Evolutionary conservation across 441 rosid species (phyloP).

Genomic region (Macaranga tanarius): DNA sequence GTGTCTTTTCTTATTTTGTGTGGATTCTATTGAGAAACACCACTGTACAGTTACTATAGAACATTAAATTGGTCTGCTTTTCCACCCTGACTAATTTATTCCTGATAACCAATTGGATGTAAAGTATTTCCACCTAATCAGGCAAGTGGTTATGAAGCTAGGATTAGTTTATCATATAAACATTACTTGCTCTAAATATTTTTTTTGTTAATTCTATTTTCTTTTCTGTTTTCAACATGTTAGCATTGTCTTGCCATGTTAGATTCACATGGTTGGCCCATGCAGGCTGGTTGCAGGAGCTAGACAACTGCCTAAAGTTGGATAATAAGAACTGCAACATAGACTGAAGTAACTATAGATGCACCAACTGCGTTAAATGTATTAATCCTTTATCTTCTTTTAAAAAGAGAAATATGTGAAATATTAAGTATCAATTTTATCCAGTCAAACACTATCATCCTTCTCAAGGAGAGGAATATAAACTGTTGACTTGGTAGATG

Average conservation of each 20-base stretch:
- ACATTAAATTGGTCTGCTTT: background rate
- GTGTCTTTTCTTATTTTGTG: no score
- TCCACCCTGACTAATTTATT: background rate
- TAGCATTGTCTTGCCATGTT: background rate
- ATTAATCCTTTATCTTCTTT: background rate
- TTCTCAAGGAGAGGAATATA: background rate
- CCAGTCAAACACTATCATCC: background rate
- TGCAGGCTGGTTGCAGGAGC: background rate
- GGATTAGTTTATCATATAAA: background rate
- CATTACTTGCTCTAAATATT: background rate
- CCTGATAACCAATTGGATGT: background rate
- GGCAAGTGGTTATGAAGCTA: background rate
- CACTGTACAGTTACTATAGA: background rate
- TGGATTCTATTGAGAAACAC: no score
- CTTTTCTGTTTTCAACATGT: background rate
- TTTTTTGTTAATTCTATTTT: background rate
- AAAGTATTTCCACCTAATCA: background rate
- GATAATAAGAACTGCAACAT: background rate
- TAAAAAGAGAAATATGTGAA: background rate
- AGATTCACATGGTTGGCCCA: background rate
- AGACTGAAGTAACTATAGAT: background rate
- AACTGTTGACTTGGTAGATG: background rate
- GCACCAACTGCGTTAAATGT: background rate
- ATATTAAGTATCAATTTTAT: background rate
- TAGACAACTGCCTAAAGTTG: background rate